Percentiles rank a stretch among this genome's conserved stretches.
Evolutionary conservation across 202 grass and related monocot species (phyloP).

Genomic region (Carex arenaria): DNA sequence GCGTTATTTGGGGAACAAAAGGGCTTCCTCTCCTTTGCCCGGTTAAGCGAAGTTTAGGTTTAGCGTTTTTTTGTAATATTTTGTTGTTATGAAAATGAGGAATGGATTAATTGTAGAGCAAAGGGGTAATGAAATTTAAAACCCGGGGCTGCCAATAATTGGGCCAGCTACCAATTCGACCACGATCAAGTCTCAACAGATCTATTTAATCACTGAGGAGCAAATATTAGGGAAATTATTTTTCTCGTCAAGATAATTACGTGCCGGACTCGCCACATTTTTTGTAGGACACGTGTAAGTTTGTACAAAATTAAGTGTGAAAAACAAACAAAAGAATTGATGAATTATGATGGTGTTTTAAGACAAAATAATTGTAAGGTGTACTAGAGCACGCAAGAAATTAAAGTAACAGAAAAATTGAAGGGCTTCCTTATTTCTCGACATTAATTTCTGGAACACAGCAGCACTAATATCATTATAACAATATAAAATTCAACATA

Average conservation of each 20-base stretch:
- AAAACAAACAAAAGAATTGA: neutral
- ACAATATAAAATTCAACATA: neutral
- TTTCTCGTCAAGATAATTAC: neutral
- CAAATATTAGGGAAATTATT: neutral
- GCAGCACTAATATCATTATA: neutral
- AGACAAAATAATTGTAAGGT: neutral
- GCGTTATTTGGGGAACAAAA: too few species aligned
- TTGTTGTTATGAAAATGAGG: too few species aligned
- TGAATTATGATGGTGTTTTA: neutral
- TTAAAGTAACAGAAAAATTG: neutral
- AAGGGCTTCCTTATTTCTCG: neutral
- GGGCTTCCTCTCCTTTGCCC: too few species aligned
- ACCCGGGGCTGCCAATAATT: too few species aligned
- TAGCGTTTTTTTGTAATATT: too few species aligned
- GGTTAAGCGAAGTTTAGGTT: too few species aligned
- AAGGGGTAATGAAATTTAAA: too few species aligned
- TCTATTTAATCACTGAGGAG: neutral
- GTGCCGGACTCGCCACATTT: neutral
- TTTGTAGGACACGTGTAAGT: neutral
- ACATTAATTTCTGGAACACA: neutral
- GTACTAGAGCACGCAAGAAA: neutral
- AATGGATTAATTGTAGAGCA: too few species aligned
- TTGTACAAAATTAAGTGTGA: neutral
- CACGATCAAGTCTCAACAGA: neutral
- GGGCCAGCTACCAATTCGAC: too few species aligned